phyloP scores from a whole-genome alignment of 2,329 filamentous ascomycete species.

The Nemania abortiva region DNA sequence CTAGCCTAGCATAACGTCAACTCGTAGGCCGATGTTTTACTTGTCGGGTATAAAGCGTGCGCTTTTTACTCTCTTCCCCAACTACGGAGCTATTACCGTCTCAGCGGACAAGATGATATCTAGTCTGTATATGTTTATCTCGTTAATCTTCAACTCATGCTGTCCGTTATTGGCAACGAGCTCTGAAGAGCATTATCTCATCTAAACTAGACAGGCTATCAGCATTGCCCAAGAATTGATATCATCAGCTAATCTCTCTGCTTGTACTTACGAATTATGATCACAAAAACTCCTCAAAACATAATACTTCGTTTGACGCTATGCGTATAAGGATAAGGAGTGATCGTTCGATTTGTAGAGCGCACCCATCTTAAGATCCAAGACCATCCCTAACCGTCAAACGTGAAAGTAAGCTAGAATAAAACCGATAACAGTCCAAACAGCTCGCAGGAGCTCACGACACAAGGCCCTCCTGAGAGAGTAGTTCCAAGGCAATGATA shows the following conservation, averaged over 20 bases:
- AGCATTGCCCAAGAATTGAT: background rate
- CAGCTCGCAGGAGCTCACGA: no score
- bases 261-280: background rate
- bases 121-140: background rate
- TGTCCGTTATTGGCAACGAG: background rate
- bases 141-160: background rate
- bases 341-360: background rate
- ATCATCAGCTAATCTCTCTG: background rate
- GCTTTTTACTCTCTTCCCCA: no score
- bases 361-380: background rate
- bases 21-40: no score
- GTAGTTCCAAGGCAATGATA: background rate
- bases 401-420: no score
- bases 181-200: background rate
- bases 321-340: background rate
- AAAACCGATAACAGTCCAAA: no score
- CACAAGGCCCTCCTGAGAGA: no score
- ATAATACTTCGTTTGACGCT: background rate
- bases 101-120: background rate
- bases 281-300: background rate
- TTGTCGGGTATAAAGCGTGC: no score
- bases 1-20: no score
- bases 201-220: background rate
- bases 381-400: no score
- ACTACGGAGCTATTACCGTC: no score